Percentiles rank a stretch among this genome's conserved stretches.
Evolutionary conservation across 2,329 filamentous ascomycete species (phyloP).

Genomic region (Sporothrix mexicana): DNA sequence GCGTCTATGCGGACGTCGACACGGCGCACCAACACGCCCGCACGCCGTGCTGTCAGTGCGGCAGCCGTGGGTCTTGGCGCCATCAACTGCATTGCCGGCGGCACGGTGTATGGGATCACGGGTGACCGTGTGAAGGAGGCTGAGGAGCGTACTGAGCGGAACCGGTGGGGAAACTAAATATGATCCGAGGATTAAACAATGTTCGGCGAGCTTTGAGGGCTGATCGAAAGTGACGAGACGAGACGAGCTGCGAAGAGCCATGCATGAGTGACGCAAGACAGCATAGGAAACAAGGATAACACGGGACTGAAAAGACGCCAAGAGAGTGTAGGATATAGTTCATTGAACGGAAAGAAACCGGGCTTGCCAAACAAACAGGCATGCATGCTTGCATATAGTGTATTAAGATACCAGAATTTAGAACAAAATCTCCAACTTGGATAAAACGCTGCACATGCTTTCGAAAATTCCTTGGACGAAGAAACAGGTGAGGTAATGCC

Average conservation of each 20-base stretch:
- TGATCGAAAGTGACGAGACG: not conserved
- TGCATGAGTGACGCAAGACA: not conserved
- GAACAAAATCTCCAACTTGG: not conserved
- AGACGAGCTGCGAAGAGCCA: not conserved
- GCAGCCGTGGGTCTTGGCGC: conserved; percentile 57
- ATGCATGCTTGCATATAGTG: conserved; percentile 1
- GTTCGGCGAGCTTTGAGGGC: not conserved
- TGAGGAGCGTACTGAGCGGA: conserved; percentile 54
- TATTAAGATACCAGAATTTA: conserved; percentile 2
- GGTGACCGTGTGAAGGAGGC: conserved; percentile 59
- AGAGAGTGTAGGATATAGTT: conserved; percentile 12
- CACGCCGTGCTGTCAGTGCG: conserved; percentile 58
- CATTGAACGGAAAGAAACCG: conserved; percentile 12
- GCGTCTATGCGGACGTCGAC: conserved; percentile 50
- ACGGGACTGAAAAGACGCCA: not conserved
- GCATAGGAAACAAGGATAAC: not conserved
- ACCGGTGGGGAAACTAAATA: conserved; percentile 53
- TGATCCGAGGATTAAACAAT: not conserved
- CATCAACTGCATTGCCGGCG: conserved; percentile 56
- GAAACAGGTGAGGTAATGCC: not conserved
- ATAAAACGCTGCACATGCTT: not conserved
- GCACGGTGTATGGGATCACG: conserved; percentile 56
- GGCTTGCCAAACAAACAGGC: conserved; percentile 12
- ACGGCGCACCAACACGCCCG: conserved; percentile 38
- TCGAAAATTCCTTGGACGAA: not conserved